phyloP scores from a whole-genome alignment of 2,329 filamentous ascomycete genomes.

The Apiospora hydei region DNA sequence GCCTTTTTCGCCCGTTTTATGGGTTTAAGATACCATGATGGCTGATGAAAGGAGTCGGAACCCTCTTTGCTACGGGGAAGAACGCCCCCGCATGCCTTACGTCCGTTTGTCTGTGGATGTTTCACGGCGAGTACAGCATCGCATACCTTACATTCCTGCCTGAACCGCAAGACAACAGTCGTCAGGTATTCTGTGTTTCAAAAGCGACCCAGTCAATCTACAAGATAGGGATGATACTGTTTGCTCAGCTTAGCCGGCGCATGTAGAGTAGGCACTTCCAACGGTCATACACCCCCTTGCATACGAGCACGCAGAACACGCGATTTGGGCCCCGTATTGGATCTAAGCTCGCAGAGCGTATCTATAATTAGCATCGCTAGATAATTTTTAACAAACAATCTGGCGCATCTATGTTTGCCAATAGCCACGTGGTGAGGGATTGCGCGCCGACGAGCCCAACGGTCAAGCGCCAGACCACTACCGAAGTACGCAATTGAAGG shows the following conservation, averaged over 20 bases:
- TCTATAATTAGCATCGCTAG: not conserved
- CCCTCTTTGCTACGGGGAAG: not conserved
- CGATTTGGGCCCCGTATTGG: not conserved
- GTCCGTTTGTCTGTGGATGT: not conserved
- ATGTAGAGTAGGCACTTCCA: not conserved
- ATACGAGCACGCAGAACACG: not conserved
- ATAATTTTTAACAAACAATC: not conserved
- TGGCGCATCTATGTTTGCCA: not conserved
- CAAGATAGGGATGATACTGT: not conserved
- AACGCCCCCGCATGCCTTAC: not conserved
- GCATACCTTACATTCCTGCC: not conserved
- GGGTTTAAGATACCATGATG: not conserved
- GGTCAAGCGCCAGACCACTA: not conserved
- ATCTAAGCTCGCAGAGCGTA: not conserved
- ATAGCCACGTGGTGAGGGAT: not conserved
- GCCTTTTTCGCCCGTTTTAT: not conserved
- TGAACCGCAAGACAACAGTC: not conserved
- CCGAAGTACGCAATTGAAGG: not conserved
- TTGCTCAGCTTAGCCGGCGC: not conserved
- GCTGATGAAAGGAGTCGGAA: not conserved
- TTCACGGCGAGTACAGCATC: not conserved
- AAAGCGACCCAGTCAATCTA: not conserved
- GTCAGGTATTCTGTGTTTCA: not conserved
- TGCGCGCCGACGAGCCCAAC: not conserved
- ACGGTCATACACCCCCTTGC: not conserved